Evolutionary conservation across 768 basidiomycete species (phyloP).

Genomic region (Russula sp.): DNA sequence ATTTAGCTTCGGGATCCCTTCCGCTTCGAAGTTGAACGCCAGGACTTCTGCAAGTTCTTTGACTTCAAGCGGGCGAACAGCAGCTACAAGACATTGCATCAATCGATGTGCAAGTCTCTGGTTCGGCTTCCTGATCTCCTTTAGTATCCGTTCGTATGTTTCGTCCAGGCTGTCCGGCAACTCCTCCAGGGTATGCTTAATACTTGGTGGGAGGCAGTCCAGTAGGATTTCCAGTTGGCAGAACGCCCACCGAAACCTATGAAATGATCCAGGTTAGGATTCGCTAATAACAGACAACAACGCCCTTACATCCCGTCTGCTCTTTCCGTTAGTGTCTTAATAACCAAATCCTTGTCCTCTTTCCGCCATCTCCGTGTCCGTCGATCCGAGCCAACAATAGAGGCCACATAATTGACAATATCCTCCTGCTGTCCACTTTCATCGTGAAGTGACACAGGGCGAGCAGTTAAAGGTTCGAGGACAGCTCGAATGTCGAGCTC

Average conservation of each 20-base stretch:
- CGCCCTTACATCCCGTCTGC: conserved; percentile 11
- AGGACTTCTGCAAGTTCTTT: neutral
- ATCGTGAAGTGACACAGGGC: neutral
- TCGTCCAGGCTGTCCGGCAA: conserved; percentile 1
- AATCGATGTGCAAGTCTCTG: neutral
- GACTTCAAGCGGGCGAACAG: neutral
- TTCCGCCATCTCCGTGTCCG: conserved; percentile 7
- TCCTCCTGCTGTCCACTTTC: neutral
- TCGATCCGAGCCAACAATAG: conserved; percentile 4
- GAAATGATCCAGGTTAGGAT: neutral
- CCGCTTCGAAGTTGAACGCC: neutral
- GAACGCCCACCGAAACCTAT: conserved; percentile 12
- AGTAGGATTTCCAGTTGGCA: conserved; percentile 4
- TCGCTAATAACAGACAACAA: no score
- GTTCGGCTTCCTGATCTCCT: neutral
- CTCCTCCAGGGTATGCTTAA: neutral
- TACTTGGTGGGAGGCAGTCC: neutral
- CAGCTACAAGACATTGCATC: neutral
- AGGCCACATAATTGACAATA: neutral
- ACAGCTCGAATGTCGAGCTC: neutral
- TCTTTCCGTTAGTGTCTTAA: conserved; percentile 8
- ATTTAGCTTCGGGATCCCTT: neutral
- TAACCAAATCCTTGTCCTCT: conserved; percentile 8
- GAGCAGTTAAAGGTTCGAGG: neutral
- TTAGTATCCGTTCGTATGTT: neutral